Evolutionary conservation across 495 filamentous ascomycete genomes (phyloP).

Genomic region (Neurospora pannonica): DNA sequence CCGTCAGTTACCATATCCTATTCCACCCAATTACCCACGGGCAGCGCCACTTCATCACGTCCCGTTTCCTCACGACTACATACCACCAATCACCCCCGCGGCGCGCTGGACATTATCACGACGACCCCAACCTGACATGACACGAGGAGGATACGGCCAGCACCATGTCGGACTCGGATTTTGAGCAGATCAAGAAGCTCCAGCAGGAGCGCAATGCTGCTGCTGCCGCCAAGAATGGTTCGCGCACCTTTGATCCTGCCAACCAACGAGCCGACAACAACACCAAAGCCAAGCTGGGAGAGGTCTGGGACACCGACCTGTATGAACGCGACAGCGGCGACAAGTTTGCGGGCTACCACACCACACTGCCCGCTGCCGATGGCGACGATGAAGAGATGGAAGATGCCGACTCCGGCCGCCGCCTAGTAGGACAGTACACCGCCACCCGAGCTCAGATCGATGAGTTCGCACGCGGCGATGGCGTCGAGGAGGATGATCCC

Average conservation of each 20-base stretch:
- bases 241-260: constrained; percentile 75
- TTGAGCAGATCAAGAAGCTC: constrained; percentile 71
- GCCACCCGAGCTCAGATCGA: constrained; percentile 84
- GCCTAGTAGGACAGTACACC: constrained; percentile 93
- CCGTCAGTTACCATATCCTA: neutral
- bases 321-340: constrained; percentile 70
- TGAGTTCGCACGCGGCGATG: constrained; percentile 79
- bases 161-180: constrained; percentile 62
- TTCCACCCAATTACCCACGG: neutral
- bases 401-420: constrained; percentile 61
- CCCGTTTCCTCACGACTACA: neutral
- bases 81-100: neutral
- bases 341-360: constrained; percentile 86
- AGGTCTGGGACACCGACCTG: constrained; percentile 85
- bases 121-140: neutral
- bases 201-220: constrained; percentile 89
- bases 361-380: constrained; percentile 71
- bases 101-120: neutral
- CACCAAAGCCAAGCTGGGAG: constrained; percentile 90
- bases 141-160: neutral
- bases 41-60: neutral
- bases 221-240: constrained; percentile 74
- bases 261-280: constrained; percentile 82
- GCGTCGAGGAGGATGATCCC: constrained; percentile 87
- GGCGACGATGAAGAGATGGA: constrained; percentile 80